These are phyloP conservation scores for Buxus sempervirens DNA, from an alignment of 164 flowering plant genomes.

Conservation along the genomic window DNA sequence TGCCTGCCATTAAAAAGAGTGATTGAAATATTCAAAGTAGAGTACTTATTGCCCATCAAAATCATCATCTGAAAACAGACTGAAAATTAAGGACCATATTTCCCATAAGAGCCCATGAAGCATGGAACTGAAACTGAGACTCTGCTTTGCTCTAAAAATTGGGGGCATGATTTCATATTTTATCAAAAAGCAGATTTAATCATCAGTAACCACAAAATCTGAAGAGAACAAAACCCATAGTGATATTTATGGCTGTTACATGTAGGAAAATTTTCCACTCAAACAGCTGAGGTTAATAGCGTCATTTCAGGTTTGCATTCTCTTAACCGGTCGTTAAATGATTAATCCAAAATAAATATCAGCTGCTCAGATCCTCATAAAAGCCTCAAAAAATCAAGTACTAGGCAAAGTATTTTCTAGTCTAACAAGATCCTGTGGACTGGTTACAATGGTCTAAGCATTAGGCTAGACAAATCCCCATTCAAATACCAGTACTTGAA, in stretches of 20 bases:
- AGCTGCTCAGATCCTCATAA: neutral
- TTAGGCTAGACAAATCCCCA: no score
- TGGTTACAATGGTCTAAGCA: no score
- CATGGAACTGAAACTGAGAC: neutral
- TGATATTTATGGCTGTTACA: neutral
- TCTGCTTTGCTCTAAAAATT: neutral
- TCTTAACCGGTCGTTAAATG: neutral
- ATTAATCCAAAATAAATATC: neutral
- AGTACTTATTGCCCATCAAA: neutral
- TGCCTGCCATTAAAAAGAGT: constrained; percentile 39
- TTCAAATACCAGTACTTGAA: no score
- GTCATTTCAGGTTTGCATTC: neutral
- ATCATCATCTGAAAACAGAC: neutral
- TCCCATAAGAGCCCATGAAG: neutral
- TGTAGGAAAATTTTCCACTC: neutral
- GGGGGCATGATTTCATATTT: neutral
- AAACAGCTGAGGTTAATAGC: neutral
- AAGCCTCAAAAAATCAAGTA: no score
- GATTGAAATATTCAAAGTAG: neutral
- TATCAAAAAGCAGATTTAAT: no score
- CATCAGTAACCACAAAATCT: neutral
- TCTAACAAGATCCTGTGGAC: no score
- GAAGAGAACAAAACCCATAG: neutral
- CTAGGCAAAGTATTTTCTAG: no score
- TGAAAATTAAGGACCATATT: neutral